Conservation (phyloP, 2,329 filamentous ascomycete species). For the Monosporascus sp. region DNA sequence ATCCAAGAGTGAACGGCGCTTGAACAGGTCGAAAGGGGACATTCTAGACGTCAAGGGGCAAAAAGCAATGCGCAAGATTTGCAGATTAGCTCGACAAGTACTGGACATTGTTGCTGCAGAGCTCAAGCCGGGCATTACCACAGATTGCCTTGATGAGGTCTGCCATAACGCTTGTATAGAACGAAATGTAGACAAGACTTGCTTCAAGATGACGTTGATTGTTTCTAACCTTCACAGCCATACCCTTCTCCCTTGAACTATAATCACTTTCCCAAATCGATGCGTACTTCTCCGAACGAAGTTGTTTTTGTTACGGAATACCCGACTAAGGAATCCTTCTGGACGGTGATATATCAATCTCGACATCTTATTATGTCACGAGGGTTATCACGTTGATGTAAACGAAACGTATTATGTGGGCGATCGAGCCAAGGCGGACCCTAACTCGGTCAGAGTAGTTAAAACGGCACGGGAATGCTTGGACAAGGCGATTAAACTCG, state of each 20-base stretch:
- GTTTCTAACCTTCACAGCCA: slow-evolving; percentile 46
- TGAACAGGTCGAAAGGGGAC: slow-evolving; percentile 56
- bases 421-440: slow-evolving; percentile 70
- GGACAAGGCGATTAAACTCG: slow-evolving; percentile 78
- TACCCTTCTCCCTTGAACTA: slow-evolving; percentile 93
- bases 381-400: slow-evolving; percentile 87
- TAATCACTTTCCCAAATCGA: slow-evolving; percentile 90
- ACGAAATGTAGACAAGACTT: slow-evolving; percentile 52
- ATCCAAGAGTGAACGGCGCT: slow-evolving; percentile 28
- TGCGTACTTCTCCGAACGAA: slow-evolving; percentile 91
- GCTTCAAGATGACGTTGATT: no score
- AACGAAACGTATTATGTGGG: slow-evolving; percentile 98
- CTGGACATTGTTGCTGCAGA: slow-evolving; percentile 67
- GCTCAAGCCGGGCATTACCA: slow-evolving; percentile 64
- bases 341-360: slow-evolving; percentile 96
- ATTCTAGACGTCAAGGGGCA: slow-evolving; percentile 60
- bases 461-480: slow-evolving; percentile 86
- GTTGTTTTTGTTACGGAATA: slow-evolving; percentile 96
- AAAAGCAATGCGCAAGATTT: slow-evolving; percentile 70
- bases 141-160: slow-evolving; percentile 69
- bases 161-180: slow-evolving; percentile 73
- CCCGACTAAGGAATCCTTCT: slow-evolving; percentile 78
- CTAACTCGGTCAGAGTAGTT: slow-evolving; percentile 79
- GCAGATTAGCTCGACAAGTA: slow-evolving; percentile 64
- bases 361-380: slow-evolving; percentile 86